Base-by-base conservation (phyloP, 352 stramenopile species). In the Aphanomyces invadans region DNA sequence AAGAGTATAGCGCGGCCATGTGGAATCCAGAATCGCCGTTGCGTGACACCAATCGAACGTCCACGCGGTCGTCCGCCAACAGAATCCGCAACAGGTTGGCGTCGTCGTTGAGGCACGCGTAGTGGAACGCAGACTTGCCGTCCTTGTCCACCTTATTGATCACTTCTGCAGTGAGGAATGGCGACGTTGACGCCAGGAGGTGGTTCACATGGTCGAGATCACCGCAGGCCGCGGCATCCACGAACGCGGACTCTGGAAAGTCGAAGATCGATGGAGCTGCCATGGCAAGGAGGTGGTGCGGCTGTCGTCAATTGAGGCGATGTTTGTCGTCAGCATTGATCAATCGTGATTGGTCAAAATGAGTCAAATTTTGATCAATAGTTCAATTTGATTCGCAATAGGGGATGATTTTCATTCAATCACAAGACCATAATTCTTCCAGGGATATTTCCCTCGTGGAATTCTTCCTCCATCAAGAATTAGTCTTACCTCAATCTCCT, bases 91-190 rank as follows among this genome's bases (percentile, higher is more conserved):
- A 45, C 49, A 74, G 44, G 11, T 65, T 70, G n/a, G 52, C 51
- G 60, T 74, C 70, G 52, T 74, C 70, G 61, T 74, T 74, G 12
- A 74, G 49, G 62, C 70, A 74, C 4, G 66, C 70, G 57, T 74
- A 74, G 54, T 74, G 70, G 46, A 74, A 74, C 36, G 65, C 66
- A 3, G 59, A 69, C 23, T 70, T 70, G 46, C 70, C 66, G 62
- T 74, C 70, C 44, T 73, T 72, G 62, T 74, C 70, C 2, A 71
- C 32, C 31, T 48, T 55, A 55, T 74, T 74, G 55, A 74, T 73
- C 23, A 29, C 25, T 44, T 42, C 60, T 23, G 53, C 44, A 23
- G 63, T 52, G 7, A 73, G 57, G 26, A 10, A 29, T 23, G 46
- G 46, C 17, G 29, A 23, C 7, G 39, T 25, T 12, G 65, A 55